Evolutionary conservation across 495 filamentous ascomycete species (phyloP), one percentile per base, ranked within the genome.

Genomic region (Echria macrotheca): DNA sequence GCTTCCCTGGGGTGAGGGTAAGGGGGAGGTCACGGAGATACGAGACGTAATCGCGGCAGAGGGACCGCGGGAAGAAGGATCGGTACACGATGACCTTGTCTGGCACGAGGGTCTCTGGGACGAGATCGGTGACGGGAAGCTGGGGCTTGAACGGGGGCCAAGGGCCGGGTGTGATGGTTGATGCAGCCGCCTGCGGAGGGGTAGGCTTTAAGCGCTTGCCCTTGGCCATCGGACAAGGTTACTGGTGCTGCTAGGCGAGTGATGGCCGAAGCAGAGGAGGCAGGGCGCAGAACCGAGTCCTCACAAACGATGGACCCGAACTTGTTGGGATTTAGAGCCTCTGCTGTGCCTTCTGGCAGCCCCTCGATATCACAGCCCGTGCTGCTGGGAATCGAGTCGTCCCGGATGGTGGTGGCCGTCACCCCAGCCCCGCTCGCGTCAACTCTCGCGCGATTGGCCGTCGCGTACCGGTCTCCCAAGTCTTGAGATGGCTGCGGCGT

Each of bases 71-170:
- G 67, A 86, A 90, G 64, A 96, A 86, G 52, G 83, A 85, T 8
- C 78, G 73, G 50, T 95, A 78, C 1, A 87, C 72, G 40, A 91
- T 72, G 36, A 96, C 86, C 62, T 95, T 90, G 48, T 70, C 68
- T 11, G 64, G 52, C 3, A 76, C 54, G 17, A 66, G 53, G 1
- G 70, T 67, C 39, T 87, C 70, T 12, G 86, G 59, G 21, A 77
- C 69, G 2, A 96, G 81, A 53, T 86, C 81, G 42, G 72, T 68
- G 11, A 82, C 58, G 39, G 87, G 84, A n/a, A 89, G 61, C 11
- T 85, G 64, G 19, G 89, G 89, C 49, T 76, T 79, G 54, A 96
- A 80, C 14, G 77, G 64, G 18, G 91, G 91, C 91, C 91, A 96
- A n/a, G n/a, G n/a, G 60, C 81, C 71, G 37, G 83, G 85, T 15